Evolutionary conservation across 768 basidiomycete genomes (phyloP).

Genomic region (Cyathus striatus): DNA sequence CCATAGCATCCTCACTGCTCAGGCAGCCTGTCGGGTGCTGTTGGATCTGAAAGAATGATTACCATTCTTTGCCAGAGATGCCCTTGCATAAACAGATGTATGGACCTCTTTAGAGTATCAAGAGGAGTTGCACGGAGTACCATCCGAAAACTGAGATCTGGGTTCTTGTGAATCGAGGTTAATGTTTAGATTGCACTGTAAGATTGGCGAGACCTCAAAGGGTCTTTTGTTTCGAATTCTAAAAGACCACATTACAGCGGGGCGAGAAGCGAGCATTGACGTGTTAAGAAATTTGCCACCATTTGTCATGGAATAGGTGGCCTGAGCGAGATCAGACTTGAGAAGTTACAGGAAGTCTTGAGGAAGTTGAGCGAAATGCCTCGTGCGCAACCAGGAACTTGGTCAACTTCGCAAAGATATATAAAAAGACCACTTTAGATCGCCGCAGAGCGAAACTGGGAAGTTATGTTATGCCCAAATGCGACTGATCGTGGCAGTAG

Average conservation of each 20-base stretch:
- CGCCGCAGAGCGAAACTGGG: slow-evolving; percentile 13
- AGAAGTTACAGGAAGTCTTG: neutral
- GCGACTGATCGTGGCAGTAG: slow-evolving; percentile 4
- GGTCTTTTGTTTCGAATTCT: slow-evolving; percentile 8
- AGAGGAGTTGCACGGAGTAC: too few species aligned
- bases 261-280: slow-evolving; percentile 21
- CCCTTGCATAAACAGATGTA: too few species aligned
- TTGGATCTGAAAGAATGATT: too few species aligned
- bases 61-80: too few species aligned
- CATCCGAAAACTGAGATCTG: too few species aligned
- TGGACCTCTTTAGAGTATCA: too few species aligned
- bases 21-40: too few species aligned
- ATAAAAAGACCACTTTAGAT: slow-evolving; percentile 14
- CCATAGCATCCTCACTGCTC: too few species aligned
- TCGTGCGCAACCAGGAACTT: slow-evolving; percentile 15
- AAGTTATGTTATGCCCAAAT: slow-evolving; percentile 10
- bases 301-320: slow-evolving; percentile 14
- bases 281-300: slow-evolving; percentile 18
- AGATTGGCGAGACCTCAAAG: slow-evolving; percentile 28
- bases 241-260: slow-evolving; percentile 7
- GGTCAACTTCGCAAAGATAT: slow-evolving; percentile 5
- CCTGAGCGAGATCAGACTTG: too few species aligned
- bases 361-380: too few species aligned
- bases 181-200: slow-evolving; percentile 23
- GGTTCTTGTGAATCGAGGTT: too few species aligned